phyloP scores from a whole-genome alignment of 306 rosid species.

The Cucurbita pepo region DNA sequence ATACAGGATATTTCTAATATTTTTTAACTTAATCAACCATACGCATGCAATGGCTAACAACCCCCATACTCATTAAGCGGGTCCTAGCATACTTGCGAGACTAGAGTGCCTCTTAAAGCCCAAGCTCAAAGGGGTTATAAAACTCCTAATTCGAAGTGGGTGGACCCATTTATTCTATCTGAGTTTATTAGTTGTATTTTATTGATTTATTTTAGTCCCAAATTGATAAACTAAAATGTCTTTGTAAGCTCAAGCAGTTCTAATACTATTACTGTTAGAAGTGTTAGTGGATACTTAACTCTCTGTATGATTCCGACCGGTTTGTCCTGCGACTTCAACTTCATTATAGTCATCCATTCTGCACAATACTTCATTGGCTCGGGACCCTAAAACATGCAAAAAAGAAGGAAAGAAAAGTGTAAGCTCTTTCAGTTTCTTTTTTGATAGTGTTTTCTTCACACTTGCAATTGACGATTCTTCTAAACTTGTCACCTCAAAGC shows the following conservation, averaged over 20 bases:
- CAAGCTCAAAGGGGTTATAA: background rate
- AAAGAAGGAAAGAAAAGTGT: background rate
- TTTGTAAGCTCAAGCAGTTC: background rate
- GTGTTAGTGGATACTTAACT: background rate
- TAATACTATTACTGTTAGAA: background rate
- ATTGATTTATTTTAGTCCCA: background rate
- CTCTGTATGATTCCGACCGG: background rate
- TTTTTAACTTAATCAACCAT: background rate
- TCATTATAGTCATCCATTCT: background rate
- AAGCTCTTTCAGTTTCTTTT: background rate
- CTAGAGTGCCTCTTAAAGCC: background rate
- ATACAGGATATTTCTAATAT: background rate
- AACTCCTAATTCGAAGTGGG: background rate
- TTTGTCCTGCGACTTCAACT: background rate
- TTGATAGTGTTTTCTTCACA: background rate
- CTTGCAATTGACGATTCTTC: background rate
- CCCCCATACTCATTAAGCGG: background rate
- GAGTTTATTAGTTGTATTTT: background rate
- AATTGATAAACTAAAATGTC: background rate
- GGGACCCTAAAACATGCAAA: background rate
- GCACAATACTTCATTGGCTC: background rate
- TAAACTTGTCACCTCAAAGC: background rate
- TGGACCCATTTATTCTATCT: background rate
- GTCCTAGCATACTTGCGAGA: background rate
- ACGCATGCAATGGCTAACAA: slow-evolving; percentile 2